Conservation (phyloP, 116 monocot species). For the Trichopus zeylanicus region DNA sequence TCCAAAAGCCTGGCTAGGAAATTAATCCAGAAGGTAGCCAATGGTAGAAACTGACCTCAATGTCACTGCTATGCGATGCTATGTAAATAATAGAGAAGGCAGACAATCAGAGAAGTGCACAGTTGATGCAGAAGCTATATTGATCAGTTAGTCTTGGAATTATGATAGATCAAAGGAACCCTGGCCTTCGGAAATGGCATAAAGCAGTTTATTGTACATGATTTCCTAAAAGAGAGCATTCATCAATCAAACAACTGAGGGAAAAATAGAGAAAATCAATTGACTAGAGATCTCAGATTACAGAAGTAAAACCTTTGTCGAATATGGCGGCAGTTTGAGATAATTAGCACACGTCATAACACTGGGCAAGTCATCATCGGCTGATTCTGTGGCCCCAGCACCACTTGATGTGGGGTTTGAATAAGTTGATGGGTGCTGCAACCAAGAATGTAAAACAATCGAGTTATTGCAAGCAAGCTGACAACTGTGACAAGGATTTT, state of each 20-base stretch:
- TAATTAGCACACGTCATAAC: conserved; percentile 99
- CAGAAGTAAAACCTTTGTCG: conserved; percentile 63
- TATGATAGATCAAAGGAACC: conserved; percentile 96
- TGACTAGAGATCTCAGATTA: neutral
- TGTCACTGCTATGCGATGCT: neutral
- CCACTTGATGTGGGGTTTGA: conserved; percentile 39
- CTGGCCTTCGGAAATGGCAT: conserved; percentile 84
- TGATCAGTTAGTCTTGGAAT: conserved; percentile 6
- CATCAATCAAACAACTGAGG: neutral
- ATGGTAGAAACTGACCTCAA: neutral
- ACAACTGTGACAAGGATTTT: too few relatives aligned
- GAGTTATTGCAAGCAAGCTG: too few relatives aligned
- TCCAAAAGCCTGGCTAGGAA: neutral
- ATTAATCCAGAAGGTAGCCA: too few relatives aligned
- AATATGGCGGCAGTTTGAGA: conserved; percentile 91
- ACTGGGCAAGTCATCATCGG: conserved; percentile 91
- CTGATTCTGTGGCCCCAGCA: conserved; percentile 41
- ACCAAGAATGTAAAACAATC: too few relatives aligned
- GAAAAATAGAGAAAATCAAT: neutral
- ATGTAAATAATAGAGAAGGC: neutral
- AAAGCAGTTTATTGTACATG: conserved; percentile 82
- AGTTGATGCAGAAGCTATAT: too few relatives aligned
- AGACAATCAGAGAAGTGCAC: too few relatives aligned
- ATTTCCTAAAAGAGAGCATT: conserved; percentile 48
- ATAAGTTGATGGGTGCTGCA: conserved; percentile 67